Base-by-base conservation (phyloP, 176 grass and related monocot genomes). In the Tillandsia leiboldiana region DNA sequence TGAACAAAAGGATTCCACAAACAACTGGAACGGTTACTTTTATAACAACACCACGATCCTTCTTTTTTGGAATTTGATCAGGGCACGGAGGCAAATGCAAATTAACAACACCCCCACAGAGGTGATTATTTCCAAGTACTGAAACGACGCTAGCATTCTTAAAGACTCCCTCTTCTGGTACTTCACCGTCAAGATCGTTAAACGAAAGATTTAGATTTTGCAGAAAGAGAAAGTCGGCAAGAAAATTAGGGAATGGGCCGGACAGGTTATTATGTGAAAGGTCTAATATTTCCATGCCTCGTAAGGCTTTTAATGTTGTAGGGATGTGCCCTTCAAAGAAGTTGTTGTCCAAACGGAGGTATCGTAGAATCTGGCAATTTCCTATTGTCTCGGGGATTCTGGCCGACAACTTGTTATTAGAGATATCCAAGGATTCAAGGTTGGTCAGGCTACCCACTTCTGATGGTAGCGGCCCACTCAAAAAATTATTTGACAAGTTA, bases 211-310 rank as follows among this genome's bases (percentile, higher is more conserved):
- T 81, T 10, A 88, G 74, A 63, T 74, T 17, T 12, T 64, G 50
- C 26, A 88, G 3, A 42, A 8, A 54, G 0, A 0, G 63, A 0
- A 81, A 76, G 1, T 53, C 20, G 6, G 17, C 17, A 0, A 84
- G 76, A 29, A 80, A 80, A 0, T 70, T 53, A 3, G 85, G 85
- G 8, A 87, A 74, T 48, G 42, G 3, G 13, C 87, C 87, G 1
- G 71, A 79, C 6, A 89, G 48, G 12, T 85, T 85, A 77, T 85
- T 89, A 13, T 12, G 53, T 10, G 72, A 78, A 53, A 86, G 63
- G 65, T 77, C 64, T 6, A 87, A 49, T 17, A 14, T 48, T 49
- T 5, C 20, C 13, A 87, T 22, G 3, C 48, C 76, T 80, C 13
- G 73, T 12, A 80, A 15, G 3, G 11, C 14, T 2, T 1, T 14